Evolutionary conservation across 306 rosid species (phyloP), one percentile per base, ranked within the genome.

Genomic region (Dryas octopetala): DNA sequence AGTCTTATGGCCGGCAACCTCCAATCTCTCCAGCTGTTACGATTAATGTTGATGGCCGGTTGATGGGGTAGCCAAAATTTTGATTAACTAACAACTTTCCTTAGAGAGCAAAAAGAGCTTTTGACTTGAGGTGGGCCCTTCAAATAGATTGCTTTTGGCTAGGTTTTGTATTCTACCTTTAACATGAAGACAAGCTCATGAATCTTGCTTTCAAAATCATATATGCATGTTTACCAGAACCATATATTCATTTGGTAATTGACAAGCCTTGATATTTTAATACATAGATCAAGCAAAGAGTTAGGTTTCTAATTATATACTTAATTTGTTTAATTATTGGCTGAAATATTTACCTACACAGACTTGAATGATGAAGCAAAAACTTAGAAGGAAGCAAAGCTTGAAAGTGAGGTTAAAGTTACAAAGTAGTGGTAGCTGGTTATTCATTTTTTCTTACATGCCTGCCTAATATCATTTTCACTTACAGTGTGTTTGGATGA

Each of bases 191-290:
- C 48, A 52, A 16, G 49, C 26, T 43, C 68, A 40, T 63, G 49
- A 63, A 7, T 63, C 23, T 63, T 63, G 68, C 68, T 63, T 63
- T 63, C 49, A n/a, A 63, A 63, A 41, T 41, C 68, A 63, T 23
- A 23, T 23, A 23, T 38, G 63, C 58, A 52, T 61, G 43, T 28
- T 60, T 32, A 61, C 66, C 66, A 12, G 19, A 57, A 32, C 65
- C 65, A 60, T 4, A 28, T 17, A 9, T 23, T 58, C 63, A 58
- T 17, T 23, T 14, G 3, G 46, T 12, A 62, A 13, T 62, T 62
- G n/a, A 32, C 38, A 32, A 32, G 38, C 38, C 38, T 32, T 32
- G 38, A 32, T 32, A 32, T 32, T 32, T 32, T 32, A 32, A 5
- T 9, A 57, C 62, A 1, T 19, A 57, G 4, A 19, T 57, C 12